Base-by-base conservation (phyloP, 495 filamentous ascomycete species). In the Penicillium robsamsonii region DNA sequence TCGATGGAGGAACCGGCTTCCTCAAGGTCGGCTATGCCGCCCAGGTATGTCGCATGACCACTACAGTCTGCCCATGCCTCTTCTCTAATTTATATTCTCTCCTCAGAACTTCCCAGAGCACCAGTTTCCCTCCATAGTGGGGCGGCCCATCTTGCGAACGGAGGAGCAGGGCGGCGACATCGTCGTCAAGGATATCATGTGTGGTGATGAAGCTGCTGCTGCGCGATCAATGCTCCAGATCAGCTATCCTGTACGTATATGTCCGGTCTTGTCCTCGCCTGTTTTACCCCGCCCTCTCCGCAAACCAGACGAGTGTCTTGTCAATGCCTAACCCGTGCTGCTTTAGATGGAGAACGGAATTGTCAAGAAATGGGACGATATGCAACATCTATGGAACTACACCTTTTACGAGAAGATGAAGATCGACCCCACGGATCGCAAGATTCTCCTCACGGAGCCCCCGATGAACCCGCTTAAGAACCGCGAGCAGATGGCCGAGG, bases 1-100 rank as follows among this genome's bases (percentile, higher is more conserved):
- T 98, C 83, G 94, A 98, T 84, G 95, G 95, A 84, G 94, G 94
- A 76, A 98, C 94, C 68, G 94, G 94, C 73, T 99, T 97, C 84
- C 87, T 97, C 73, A 99, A 99, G 78, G 94, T 96, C 76, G 94
- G 94, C 72, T 97, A 97, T 81, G 95, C 94, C 57, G 92, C 84
- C 60, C 90, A 88, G 77, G 87, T 90, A 74, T 63, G 74, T 67
- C 57, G 35, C 24, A 60, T 8, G 24, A 47, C 18, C 43, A n/a
- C 20, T 29, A 38, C 35, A 22, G 62, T 29, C 13, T 37, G 48
- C 17, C 47, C 43, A 43, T 30, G 11, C 45, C 45, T 64, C 56
- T 29, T 24, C 20, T 33, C 50, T 58, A 63, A 30, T 58, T 49
- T 50, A 55, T 37, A 41, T 15, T 47, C 22, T 31, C 50, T 50